Conservation (phyloP, 257 asterid genomes). For the Nicotiana noctiflora region DNA sequence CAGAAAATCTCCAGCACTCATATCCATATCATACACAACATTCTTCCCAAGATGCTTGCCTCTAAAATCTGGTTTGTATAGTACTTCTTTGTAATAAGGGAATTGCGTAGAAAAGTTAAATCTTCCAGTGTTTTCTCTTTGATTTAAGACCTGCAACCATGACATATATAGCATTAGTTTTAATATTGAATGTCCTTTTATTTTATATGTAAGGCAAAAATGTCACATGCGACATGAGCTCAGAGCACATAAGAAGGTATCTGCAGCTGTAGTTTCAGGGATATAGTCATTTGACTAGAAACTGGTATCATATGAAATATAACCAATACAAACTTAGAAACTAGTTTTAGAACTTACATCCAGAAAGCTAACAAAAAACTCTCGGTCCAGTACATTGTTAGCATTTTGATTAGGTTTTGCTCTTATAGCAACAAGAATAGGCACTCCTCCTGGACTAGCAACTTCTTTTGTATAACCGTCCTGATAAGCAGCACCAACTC, state of each 20-base stretch:
- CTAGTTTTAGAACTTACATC: constrained; percentile 41
- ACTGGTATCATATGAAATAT: not conserved
- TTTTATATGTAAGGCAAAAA: not conserved
- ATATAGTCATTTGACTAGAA: not conserved
- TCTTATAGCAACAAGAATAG: constrained; percentile 68
- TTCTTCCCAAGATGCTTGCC: constrained; percentile 49
- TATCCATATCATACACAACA: constrained; percentile 83
- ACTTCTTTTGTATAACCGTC: constrained; percentile 70
- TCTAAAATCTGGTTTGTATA: constrained; percentile 44
- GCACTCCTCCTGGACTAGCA: constrained; percentile 43
- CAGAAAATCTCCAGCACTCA: constrained; percentile 92
- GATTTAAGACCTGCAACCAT: constrained; percentile 55
- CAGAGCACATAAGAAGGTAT: not conserved
- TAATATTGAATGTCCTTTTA: not conserved
- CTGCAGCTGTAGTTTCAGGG: too few species aligned
- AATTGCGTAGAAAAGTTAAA: constrained; percentile 62
- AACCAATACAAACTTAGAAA: not conserved
- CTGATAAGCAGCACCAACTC: constrained; percentile 23
- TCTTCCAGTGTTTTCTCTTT: constrained; percentile 41
- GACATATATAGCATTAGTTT: not conserved
- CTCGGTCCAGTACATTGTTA: constrained; percentile 39
- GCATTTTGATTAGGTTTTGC: constrained; percentile 60
- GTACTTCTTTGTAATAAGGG: constrained; percentile 46
- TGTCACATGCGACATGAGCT: not conserved
- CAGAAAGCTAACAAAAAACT: constrained; percentile 54